phyloP scores from a whole-genome alignment of 1,284 basidiomycete genomes.

The Pyrrhoderma lamaoense region DNA sequence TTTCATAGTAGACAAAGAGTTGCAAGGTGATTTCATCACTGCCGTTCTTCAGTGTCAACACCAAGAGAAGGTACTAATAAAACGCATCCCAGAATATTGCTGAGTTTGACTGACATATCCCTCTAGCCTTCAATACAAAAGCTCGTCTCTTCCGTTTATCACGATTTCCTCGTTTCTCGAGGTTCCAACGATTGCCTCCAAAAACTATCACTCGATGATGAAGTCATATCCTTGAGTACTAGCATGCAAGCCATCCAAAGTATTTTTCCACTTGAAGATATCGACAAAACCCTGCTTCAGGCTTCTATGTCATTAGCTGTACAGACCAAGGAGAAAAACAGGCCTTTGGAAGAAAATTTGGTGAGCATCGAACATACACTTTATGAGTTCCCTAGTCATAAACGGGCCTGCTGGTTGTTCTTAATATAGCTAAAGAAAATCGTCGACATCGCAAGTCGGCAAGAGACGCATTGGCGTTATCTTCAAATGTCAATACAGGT shows the following conservation, averaged over 20 bases:
- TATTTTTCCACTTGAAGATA: conserved; percentile 40
- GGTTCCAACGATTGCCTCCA: conserved; percentile 51
- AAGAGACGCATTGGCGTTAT: conserved; percentile 87
- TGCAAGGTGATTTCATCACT: conserved; percentile 58
- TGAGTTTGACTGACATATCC: conserved; percentile 21
- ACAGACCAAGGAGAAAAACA: conserved; percentile 31
- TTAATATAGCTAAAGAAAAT: conserved; percentile 57
- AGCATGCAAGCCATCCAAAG: conserved; percentile 39
- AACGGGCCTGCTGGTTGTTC: no score
- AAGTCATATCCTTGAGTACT: conserved; percentile 36
- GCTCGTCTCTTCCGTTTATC: conserved; percentile 65
- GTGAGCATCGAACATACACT: no score
- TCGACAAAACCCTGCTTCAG: conserved; percentile 38
- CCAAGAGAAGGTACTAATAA: conserved; percentile 71
- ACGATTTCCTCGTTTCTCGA: conserved; percentile 51
- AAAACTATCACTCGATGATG: conserved; percentile 35
- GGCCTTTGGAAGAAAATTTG: no score
- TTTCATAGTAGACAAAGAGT: conserved; percentile 51
- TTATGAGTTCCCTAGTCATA: no score
- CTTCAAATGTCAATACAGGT: conserved; percentile 72
- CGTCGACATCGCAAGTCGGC: conserved; percentile 56
- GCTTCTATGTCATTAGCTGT: conserved; percentile 36
- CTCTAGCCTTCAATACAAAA: conserved; percentile 85
- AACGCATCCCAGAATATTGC: conserved; percentile 37
- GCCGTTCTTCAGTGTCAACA: conserved; percentile 81